phyloP scores from a whole-genome alignment of 306 rosid genomes.

The Dalbergia cultrata region DNA sequence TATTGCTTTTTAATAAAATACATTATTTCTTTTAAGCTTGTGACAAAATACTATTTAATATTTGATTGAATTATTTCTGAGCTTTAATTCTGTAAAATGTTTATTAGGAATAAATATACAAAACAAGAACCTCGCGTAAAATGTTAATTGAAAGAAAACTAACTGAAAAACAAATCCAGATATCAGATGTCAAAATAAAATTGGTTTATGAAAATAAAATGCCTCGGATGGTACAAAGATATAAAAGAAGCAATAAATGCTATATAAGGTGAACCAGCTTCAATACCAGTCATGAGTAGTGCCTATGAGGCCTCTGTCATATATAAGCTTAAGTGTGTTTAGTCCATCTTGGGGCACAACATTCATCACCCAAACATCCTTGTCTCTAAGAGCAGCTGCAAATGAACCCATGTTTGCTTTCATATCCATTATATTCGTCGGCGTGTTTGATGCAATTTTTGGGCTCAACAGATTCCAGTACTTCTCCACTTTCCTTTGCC shows the following conservation, averaged over 20 bases:
- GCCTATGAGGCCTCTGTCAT: constrained; percentile 97
- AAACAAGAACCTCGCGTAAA: neutral
- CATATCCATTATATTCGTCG: constrained; percentile 97
- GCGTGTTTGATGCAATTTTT: constrained; percentile 66
- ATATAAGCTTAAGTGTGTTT: constrained; percentile 85
- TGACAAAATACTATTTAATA: too few relatives aligned
- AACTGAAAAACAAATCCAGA: neutral
- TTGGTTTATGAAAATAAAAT: constrained; percentile 7
- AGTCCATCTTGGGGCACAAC: constrained; percentile 88
- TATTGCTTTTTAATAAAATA: neutral
- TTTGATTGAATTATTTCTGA: too few relatives aligned
- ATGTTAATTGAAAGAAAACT: neutral
- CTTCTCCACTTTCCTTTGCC: constrained; percentile 82
- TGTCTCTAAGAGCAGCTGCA: constrained; percentile 88
- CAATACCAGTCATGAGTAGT: constrained; percentile 79
- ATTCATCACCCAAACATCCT: constrained; percentile 97
- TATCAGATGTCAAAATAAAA: neutral
- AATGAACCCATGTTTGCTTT: constrained; percentile 91
- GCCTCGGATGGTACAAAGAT: constrained; percentile 7
- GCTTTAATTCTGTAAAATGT: neutral
- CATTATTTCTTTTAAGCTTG: too few relatives aligned
- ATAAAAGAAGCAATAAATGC: constrained; percentile 9
- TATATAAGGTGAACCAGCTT: neutral
- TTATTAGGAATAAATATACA: constrained; percentile 10
- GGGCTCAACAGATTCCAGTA: constrained; percentile 87